Percentiles rank a stretch among this genome's conserved stretches.
These are phyloP conservation scores for Heliophila coronopifolia DNA, from an alignment of 441 rosid species.

Conservation along the genomic window DNA sequence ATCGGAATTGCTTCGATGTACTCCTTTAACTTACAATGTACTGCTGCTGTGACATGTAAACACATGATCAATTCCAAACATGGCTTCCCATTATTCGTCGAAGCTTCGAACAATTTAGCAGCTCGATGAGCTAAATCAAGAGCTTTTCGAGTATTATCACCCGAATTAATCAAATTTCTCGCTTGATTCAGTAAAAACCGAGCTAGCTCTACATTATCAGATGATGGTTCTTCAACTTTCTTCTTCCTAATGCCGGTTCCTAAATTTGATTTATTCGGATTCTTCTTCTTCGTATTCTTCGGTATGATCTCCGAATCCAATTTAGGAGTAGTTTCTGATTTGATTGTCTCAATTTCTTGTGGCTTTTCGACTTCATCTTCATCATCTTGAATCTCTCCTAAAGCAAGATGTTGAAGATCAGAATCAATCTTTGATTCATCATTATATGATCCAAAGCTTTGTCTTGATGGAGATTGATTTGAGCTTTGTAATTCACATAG, in stretches of 20 bases:
- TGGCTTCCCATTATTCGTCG: conserved; percentile 39
- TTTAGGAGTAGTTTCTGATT: conserved; percentile 9
- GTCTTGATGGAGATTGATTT: conserved; percentile 62
- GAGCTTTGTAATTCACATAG: conserved; percentile 66
- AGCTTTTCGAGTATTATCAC: conserved; percentile 52
- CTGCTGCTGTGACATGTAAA: conserved; percentile 55
- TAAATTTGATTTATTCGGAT: conserved; percentile 36
- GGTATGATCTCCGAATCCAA: conserved; percentile 29
- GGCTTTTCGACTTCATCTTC: conserved; percentile 60
- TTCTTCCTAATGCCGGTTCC: conserved; percentile 35
- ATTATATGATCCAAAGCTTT: conserved; percentile 52
- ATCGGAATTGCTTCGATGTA: conserved; percentile 55
- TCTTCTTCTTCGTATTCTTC: conserved; percentile 31
- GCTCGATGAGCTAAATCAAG: conserved; percentile 61
- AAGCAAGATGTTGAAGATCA: conserved; percentile 55
- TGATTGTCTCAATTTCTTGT: conserved; percentile 2
- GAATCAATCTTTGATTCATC: conserved; percentile 65
- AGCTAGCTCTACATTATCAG: conserved; percentile 49
- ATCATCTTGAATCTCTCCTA: conserved; percentile 54
- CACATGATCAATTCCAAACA: conserved; percentile 58
- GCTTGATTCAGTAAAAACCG: conserved; percentile 60
- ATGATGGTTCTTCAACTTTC: conserved; percentile 32
- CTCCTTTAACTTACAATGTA: conserved; percentile 50
- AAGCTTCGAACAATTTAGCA: conserved; percentile 44
- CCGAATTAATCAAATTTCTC: conserved; percentile 49